Conservation (phyloP, 2,329 filamentous ascomycete species). For the Trichophyton mentagrophytes region DNA sequence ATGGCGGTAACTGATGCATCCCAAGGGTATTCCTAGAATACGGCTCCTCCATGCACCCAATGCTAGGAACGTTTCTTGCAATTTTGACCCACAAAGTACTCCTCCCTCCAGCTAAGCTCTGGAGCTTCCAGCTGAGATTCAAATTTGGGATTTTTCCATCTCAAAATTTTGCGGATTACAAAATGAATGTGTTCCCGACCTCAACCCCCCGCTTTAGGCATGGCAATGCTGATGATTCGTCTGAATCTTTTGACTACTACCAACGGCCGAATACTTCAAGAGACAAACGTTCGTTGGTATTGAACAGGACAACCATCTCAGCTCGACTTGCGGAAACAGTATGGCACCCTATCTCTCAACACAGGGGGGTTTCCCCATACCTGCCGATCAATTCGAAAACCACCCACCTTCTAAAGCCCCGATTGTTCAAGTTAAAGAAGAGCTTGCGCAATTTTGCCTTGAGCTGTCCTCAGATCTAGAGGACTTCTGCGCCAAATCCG, state of each 20-base stretch:
- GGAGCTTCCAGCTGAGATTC: not conserved
- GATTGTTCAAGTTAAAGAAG: not conserved
- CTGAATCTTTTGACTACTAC: no score
- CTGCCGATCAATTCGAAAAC: not conserved
- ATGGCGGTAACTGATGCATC: not conserved
- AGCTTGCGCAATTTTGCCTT: not conserved
- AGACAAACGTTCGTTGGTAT: not conserved
- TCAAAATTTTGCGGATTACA: not conserved
- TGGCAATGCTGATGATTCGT: not conserved
- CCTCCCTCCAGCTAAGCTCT: not conserved
- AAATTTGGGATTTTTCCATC: not conserved
- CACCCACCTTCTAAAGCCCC: not conserved
- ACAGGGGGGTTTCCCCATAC: not conserved
- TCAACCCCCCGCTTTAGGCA: not conserved
- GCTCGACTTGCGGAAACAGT: not conserved
- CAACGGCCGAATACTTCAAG: not conserved
- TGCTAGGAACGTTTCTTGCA: not conserved
- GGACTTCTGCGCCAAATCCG: not conserved
- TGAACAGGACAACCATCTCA: not conserved
- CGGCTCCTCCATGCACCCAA: not conserved
- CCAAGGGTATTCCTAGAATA: not conserved
- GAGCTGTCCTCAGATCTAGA: not conserved
- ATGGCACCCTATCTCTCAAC: conserved; percentile 1
- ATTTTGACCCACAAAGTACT: not conserved
- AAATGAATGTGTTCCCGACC: not conserved